Percentiles rank a stretch among this genome's conserved stretches.
phyloP scores from a whole-genome alignment of 129 eudicot genomes.

The Pulicaria dysenterica region DNA sequence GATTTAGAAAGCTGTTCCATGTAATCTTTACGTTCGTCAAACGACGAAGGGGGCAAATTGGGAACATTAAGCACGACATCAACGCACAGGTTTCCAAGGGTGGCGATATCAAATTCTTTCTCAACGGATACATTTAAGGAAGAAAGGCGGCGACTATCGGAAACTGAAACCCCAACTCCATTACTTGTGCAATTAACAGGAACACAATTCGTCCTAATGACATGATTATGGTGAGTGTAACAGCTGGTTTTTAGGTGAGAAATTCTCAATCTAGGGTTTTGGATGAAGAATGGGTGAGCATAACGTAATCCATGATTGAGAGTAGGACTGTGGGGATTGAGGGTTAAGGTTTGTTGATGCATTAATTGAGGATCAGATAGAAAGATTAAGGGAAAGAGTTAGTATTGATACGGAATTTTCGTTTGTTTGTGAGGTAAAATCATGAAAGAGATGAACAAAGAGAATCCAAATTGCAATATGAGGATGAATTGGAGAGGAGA shows the following conservation, averaged over 20 bases:
- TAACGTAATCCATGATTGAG: slow-evolving; percentile 43
- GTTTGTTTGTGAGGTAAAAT: slow-evolving; percentile 17
- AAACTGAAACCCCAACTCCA: slow-evolving; percentile 42
- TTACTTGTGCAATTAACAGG: slow-evolving; percentile 45
- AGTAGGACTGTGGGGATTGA: slow-evolving; percentile 41
- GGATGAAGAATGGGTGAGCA: slow-evolving; percentile 29
- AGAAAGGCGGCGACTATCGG: slow-evolving; percentile 31
- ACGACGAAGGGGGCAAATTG: slow-evolving; percentile 62
- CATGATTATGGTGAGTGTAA: slow-evolving; percentile 24
- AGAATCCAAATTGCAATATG: not conserved
- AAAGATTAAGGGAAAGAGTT: not conserved
- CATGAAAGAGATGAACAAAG: slow-evolving; percentile 8
- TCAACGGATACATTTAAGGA: slow-evolving; percentile 30
- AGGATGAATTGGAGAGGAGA: slow-evolving; percentile 6
- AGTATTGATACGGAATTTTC: not conserved
- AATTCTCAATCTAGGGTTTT: slow-evolving; percentile 46
- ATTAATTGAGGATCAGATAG: slow-evolving; percentile 41
- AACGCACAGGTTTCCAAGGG: slow-evolving; percentile 85
- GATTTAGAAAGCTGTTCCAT: slow-evolving; percentile 72
- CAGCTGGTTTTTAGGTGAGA: slow-evolving; percentile 18
- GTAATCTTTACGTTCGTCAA: slow-evolving; percentile 59
- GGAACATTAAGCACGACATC: slow-evolving; percentile 86
- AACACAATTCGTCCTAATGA: slow-evolving; percentile 10
- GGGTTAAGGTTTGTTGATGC: slow-evolving; percentile 55
- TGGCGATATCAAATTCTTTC: slow-evolving; percentile 75